Conservation (phyloP, 352 stramenopile genomes). For the Pythium brassicae region DNA sequence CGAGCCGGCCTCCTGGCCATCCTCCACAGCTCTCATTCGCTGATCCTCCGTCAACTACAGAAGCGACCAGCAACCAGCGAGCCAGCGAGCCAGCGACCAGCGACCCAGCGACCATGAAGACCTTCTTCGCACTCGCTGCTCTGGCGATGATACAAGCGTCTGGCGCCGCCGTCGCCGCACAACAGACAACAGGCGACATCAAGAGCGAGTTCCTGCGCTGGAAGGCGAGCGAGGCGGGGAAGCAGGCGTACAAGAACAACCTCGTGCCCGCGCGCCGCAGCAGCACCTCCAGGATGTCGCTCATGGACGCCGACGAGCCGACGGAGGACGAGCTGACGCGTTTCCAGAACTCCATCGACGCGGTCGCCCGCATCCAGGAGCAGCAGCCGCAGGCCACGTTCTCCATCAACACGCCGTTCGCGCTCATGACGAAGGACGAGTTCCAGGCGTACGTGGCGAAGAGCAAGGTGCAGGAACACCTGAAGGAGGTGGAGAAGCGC, state of each 20-base stretch:
- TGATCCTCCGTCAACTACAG: not conserved
- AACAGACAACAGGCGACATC: not conserved
- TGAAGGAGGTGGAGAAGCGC: slow-evolving; percentile 5
- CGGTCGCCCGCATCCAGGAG: slow-evolving; percentile 33
- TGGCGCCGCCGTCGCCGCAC: not conserved
- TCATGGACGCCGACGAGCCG: not conserved
- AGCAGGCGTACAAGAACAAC: slow-evolving; percentile 5
- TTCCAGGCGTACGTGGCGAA: slow-evolving; percentile 39
- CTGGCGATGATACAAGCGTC: not conserved
- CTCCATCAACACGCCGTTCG: slow-evolving; percentile 61
- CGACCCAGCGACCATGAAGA: not conserved
- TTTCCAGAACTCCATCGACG: slow-evolving; percentile 5
- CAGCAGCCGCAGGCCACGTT: slow-evolving; percentile 57
- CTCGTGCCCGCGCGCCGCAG: not conserved
- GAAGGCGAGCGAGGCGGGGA: slow-evolving; percentile 9
- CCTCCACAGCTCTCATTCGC: not conserved
- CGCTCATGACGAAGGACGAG: slow-evolving; percentile 60
- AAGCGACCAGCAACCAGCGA: not conserved
- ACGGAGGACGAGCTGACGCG: slow-evolving; percentile 11
- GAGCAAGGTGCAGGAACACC: slow-evolving; percentile 2
- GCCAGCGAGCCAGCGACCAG: too few species aligned
- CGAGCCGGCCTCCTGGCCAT: too few species aligned
- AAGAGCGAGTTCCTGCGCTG: slow-evolving; percentile 7
- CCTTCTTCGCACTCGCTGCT: not conserved
- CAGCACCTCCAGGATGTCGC: not conserved